Percentiles rank a stretch among this genome's conserved stretches.
Evolutionary conservation across 139 green algal genomes (phyloP).

Genomic region (Coelastrella sp.): DNA sequence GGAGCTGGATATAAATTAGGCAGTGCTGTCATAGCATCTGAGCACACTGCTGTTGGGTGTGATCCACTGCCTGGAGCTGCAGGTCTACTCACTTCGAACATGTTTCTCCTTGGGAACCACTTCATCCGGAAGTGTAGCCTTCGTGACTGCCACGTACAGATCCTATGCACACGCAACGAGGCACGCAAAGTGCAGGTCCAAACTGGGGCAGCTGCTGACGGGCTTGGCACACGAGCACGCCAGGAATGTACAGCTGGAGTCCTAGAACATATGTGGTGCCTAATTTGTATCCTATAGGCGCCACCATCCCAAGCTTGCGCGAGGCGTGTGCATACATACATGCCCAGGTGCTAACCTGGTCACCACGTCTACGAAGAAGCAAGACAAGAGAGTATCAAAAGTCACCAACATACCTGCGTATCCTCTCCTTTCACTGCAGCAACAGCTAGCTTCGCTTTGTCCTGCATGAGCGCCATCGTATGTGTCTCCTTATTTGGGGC

Average conservation of each 20-base stretch:
- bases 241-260: no score
- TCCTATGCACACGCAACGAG: conserved; percentile 28
- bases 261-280: background rate
- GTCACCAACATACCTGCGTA: conserved; percentile 17
- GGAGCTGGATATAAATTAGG: background rate
- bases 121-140: conserved; percentile 88
- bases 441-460: conserved; percentile 45
- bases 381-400: background rate
- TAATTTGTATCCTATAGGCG: background rate
- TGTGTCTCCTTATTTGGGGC: background rate
- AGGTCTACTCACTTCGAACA: conserved; percentile 68
- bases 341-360: background rate
- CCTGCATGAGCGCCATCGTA: conserved; percentile 29
- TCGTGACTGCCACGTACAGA: conserved; percentile 91
- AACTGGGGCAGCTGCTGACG: background rate
- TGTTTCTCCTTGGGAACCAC: conserved; percentile 97
- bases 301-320: background rate
- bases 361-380: background rate
- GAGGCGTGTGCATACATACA: background rate
- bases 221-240: background rate
- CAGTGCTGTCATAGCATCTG: background rate
- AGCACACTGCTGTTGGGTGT: background rate
- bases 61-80: background rate
- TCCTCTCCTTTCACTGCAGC: conserved; percentile 43
- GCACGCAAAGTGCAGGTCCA: background rate